Percentiles rank a stretch among this genome's conserved stretches.
phyloP scores from a whole-genome alignment of 2,329 filamentous ascomycete genomes.

The Trichothecium roseum region DNA sequence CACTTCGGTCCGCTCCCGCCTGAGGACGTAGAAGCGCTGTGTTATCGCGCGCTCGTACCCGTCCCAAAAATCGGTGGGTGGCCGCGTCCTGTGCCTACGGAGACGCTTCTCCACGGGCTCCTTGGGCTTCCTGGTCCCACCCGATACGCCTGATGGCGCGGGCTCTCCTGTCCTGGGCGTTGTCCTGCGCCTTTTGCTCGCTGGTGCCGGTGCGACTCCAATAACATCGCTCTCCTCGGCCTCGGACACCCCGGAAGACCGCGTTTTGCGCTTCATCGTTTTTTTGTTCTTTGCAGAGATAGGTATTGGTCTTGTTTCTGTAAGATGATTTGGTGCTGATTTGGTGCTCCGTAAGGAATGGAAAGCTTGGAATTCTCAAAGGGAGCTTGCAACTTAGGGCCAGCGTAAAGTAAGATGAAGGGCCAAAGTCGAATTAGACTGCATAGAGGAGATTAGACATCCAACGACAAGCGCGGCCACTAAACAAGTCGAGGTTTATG shows the following conservation, averaged over 20 bases:
- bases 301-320: neutral
- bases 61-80: conserved; percentile 23
- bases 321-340: too few relatives aligned
- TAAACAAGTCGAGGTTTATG: too few relatives aligned
- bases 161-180: neutral
- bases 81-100: conserved; percentile 19
- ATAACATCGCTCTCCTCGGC: conserved; percentile 37
- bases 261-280: too few relatives aligned
- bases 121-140: neutral
- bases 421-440: too few relatives aligned
- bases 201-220: neutral
- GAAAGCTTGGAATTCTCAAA: too few relatives aligned
- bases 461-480: too few relatives aligned
- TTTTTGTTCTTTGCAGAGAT: too few relatives aligned
- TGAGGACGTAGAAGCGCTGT: conserved; percentile 37
- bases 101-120: conserved; percentile 23
- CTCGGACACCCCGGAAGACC: too few relatives aligned
- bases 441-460: too few relatives aligned
- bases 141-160: neutral
- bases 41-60: conserved; percentile 27
- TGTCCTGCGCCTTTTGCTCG: neutral
- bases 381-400: too few relatives aligned
- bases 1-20: conserved; percentile 23
- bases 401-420: too few relatives aligned
- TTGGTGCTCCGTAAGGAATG: too few relatives aligned